Conservation (phyloP, 2,329 filamentous ascomycete genomes). For the Neospermospora avenae region DNA sequence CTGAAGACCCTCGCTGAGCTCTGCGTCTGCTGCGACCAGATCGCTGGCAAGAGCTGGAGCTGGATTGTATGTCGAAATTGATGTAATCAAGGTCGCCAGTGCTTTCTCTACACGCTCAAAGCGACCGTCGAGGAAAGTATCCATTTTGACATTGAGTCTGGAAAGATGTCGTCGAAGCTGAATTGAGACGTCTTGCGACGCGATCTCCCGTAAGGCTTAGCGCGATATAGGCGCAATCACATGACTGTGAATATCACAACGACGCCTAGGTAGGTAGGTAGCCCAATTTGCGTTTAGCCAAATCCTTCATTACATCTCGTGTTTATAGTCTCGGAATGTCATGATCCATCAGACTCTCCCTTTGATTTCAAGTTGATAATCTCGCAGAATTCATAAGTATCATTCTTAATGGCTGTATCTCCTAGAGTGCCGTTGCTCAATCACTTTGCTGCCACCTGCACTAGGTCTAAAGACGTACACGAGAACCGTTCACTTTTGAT, state of each 20-base stretch:
- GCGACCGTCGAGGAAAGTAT: constrained; percentile 56
- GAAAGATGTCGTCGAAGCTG: background rate
- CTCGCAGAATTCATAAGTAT: background rate
- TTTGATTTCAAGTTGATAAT: too few species aligned
- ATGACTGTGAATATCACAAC: background rate
- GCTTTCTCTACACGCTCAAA: constrained; percentile 66
- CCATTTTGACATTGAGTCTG: constrained; percentile 45
- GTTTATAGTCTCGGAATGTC: too few species aligned
- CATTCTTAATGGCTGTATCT: too few species aligned
- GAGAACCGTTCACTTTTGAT: too few species aligned
- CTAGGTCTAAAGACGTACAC: too few species aligned
- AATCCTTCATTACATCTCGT: too few species aligned
- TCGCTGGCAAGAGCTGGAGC: constrained; percentile 64
- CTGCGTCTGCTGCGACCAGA: constrained; percentile 66
- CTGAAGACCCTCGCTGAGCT: constrained; percentile 63
- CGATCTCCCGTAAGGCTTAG: constrained; percentile 7
- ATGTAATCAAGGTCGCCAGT: constrained; percentile 69
- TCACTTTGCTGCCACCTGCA: too few species aligned
- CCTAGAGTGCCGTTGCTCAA: too few species aligned
- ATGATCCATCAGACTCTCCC: too few species aligned
- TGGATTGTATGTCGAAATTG: constrained; percentile 78
- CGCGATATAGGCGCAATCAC: background rate
- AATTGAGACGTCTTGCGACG: background rate
- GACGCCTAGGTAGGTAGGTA: too few species aligned
- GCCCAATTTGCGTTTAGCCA: too few species aligned